These are phyloP conservation scores for Penicillium steckii DNA, from an alignment of 495 filamentous ascomycete genomes.

Conservation along the genomic window DNA sequence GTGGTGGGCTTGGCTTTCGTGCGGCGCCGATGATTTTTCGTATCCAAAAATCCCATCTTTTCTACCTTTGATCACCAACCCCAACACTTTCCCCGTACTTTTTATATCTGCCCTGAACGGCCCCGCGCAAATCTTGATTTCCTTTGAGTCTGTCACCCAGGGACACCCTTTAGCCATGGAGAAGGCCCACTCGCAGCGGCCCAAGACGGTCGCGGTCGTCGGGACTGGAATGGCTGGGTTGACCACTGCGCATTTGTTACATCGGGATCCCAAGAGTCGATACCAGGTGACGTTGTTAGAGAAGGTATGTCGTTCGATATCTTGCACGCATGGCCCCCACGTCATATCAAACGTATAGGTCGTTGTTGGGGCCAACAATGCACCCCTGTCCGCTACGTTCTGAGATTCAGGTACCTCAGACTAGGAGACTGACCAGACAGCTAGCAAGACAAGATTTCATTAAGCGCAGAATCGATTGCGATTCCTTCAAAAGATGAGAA, in stretches of 20 bases:
- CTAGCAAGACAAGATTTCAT: slow-evolving; percentile 24
- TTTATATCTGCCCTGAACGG: too few relatives aligned
- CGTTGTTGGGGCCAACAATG: too few relatives aligned
- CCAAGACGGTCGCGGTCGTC: slow-evolving; percentile 44
- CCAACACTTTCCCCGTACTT: too few relatives aligned
- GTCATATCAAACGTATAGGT: too few relatives aligned
- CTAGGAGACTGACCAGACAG: not conserved
- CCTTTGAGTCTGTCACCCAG: not conserved
- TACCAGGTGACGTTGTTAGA: slow-evolving; percentile 50
- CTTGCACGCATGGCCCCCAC: not conserved
- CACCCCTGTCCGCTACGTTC: too few relatives aligned
- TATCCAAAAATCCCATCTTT: too few relatives aligned
- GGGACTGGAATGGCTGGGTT: slow-evolving; percentile 57
- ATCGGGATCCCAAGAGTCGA: slow-evolving; percentile 38
- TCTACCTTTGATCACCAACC: too few relatives aligned
- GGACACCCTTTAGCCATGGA: not conserved
- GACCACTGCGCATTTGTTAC: slow-evolving; percentile 48
- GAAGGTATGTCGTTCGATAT: slow-evolving; percentile 27
- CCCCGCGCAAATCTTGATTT: too few relatives aligned
- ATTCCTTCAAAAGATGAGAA: slow-evolving; percentile 6
- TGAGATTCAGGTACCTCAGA: not conserved
- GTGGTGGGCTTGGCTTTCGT: too few relatives aligned
- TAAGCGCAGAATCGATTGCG: slow-evolving; percentile 23
- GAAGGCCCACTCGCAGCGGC: not conserved
- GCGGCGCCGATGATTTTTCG: too few relatives aligned